Base-by-base conservation (phyloP, 768 basidiomycete species). In the Hygrocybe coccinea region DNA sequence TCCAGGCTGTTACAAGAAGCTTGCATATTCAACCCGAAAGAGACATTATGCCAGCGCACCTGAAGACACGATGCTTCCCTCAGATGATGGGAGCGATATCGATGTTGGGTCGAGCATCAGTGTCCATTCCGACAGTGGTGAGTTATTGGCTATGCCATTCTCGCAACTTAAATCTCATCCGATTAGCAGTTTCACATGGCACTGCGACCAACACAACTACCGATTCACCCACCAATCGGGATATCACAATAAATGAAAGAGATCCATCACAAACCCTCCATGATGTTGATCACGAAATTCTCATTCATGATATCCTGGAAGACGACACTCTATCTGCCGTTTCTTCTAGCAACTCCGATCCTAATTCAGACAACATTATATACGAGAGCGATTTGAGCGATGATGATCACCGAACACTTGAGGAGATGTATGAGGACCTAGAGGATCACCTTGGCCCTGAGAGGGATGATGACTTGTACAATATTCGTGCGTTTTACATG, bases 391-490 rank as follows among this genome's bases (percentile, higher is more conserved):
- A 51, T 14, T 21, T 21, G 6, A 34, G 12, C 7, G 57, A 41
- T 17, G 46, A 50, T 50, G 4, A 25, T 49, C 11, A 33, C 15
- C 45, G 5, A 12, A 49, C 49, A 24, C 43, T 55, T 25, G 54
- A 51, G 21, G 34, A 21, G 22, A 46, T 41, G 25, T 24, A 35
- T 46, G 61, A 47, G 14, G 39, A 59, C 1, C 48, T 53, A 14
- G 45, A 52, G 9, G 61, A 64, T 37, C 35, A 44, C 8, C 17
- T 59, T 21, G 45, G 45, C n/a, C 45, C 22, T 5, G 45, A 47
- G 12, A 29, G 29, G 29, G 25, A 47, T 47, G 45, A 4, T 53
- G 54, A 15, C 59, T 54, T 33, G 51, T 60, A 37, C 59, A 64
- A 24, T 49, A 50, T 1, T 37, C 60, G 29, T 50, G 54, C 0